Evolutionary conservation across 177 flowering plant genomes (phyloP).

Genomic region (Vitis hybrid): DNA sequence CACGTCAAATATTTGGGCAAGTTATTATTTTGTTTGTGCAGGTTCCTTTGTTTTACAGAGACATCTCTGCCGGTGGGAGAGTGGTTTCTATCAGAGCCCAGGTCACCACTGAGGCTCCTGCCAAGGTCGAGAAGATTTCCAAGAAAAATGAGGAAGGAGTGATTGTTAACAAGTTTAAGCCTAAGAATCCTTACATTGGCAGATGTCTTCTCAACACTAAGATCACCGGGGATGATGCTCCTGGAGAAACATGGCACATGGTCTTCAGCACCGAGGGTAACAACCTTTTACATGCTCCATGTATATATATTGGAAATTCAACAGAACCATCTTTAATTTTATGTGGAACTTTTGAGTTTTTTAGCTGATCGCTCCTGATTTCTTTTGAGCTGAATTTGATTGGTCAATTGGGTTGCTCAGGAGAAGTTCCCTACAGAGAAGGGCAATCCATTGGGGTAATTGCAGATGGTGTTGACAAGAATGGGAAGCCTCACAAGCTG

Average conservation of each 20-base stretch:
- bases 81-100: constrained; percentile 75
- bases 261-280: constrained; percentile 97
- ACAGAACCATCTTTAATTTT: neutral
- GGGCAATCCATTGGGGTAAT: constrained; percentile 94
- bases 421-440: constrained; percentile 90
- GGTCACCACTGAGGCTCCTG: constrained; percentile 80
- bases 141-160: constrained; percentile 92
- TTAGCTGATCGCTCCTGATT: too few relatives aligned
- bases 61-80: constrained; percentile 47
- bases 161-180: constrained; percentile 79
- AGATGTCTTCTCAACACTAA: constrained; percentile 87
- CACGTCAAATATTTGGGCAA: too few relatives aligned
- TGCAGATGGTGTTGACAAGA: constrained; percentile 86
- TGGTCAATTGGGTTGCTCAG: constrained; percentile 31
- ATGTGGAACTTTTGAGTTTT: neutral
- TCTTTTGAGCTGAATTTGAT: constrained; percentile 1
- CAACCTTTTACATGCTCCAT: neutral
- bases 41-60: constrained; percentile 49
- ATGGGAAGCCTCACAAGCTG: constrained; percentile 94
- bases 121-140: constrained; percentile 69
- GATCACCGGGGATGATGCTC: constrained; percentile 98
- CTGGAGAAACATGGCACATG: constrained; percentile 99
- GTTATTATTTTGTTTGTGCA: constrained; percentile 20
- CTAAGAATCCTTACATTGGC: constrained; percentile 81
- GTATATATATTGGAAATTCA: constrained; percentile 2